Evolutionary conservation across 108 stramenopile species (phyloP).

Genomic region (Fistulifera pelliculosa): DNA sequence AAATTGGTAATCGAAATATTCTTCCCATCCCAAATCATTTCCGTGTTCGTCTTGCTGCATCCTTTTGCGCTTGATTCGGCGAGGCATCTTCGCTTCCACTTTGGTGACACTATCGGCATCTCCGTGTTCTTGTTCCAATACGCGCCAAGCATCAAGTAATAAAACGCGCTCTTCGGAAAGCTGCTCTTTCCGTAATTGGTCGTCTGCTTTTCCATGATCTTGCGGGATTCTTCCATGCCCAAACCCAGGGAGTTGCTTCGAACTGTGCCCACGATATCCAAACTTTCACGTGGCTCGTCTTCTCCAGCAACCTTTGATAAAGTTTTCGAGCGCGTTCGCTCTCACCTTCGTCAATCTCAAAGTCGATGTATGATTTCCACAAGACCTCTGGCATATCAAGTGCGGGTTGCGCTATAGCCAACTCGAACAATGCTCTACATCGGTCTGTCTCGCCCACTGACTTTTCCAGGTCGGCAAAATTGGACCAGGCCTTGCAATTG

Average conservation of each 20-base stretch:
- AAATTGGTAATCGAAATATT: constrained; percentile 97
- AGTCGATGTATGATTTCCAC: constrained; percentile 98
- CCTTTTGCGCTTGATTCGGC: constrained; percentile 89
- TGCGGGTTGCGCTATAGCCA: constrained; percentile 84
- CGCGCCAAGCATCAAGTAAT: constrained; percentile 93
- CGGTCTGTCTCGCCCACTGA: constrained; percentile 90
- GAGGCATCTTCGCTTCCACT: constrained; percentile 85
- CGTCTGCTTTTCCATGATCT: constrained; percentile 78
- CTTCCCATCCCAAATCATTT: constrained; percentile 93
- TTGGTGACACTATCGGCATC: constrained; percentile 42
- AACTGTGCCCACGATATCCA: constrained; percentile 79
- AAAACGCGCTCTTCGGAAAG: constrained; percentile 90
- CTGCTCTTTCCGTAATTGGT: constrained; percentile 73
- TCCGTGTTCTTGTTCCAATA: constrained; percentile 78
- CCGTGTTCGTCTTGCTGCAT: constrained; percentile 79
- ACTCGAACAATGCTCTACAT: constrained; percentile 91
- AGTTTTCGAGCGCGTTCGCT: constrained; percentile 67
- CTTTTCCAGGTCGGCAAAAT: constrained; percentile 89
- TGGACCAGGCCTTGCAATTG: constrained; percentile 86
- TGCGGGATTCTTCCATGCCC: constrained; percentile 63
- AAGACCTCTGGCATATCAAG: constrained; percentile 97
- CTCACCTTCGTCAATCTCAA: constrained; percentile 88
- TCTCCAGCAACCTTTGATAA: constrained; percentile 89
- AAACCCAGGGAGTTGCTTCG: constrained; percentile 53
- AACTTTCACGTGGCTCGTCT: constrained; percentile 92